Conservation (phyloP, 306 rosid species). For the Sophora flavescens region DNA sequence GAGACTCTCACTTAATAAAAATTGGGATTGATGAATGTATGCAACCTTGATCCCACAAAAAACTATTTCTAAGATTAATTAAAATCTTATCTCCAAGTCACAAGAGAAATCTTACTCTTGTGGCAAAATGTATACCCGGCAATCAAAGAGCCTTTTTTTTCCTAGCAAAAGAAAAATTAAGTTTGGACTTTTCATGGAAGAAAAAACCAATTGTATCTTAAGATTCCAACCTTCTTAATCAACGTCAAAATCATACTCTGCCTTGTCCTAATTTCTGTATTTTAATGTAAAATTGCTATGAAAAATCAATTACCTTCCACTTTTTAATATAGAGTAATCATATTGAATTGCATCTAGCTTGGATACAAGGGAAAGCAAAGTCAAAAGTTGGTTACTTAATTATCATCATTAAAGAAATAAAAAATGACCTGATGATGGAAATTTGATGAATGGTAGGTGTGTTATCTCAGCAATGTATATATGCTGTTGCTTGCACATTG, state of each 20-base stretch:
- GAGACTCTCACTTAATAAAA: no score
- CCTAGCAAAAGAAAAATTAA: conserved; percentile 8
- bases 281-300: conserved; percentile 12
- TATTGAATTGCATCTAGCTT: conserved; percentile 43
- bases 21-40: no score
- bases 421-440: background rate
- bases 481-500: conserved; percentile 10
- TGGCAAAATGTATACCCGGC: background rate
- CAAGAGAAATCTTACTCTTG: no score
- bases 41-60: no score
- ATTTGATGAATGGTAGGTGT: conserved; percentile 27
- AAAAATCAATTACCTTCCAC: background rate
- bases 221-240: conserved; percentile 42
- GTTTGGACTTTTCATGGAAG: conserved; percentile 29
- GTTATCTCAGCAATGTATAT: conserved; percentile 16
- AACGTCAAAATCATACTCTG: conserved; percentile 40
- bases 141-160: background rate
- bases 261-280: background rate
- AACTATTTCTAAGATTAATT: no score
- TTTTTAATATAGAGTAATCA: conserved; percentile 33
- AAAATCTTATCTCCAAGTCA: no score
- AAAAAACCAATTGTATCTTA: conserved; percentile 37
- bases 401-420: conserved; percentile 12
- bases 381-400: conserved; percentile 15
- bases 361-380: conserved; percentile 39